Evolutionary conservation across 352 stramenopile species (phyloP).

Genomic region (Pythium utonaiense): DNA sequence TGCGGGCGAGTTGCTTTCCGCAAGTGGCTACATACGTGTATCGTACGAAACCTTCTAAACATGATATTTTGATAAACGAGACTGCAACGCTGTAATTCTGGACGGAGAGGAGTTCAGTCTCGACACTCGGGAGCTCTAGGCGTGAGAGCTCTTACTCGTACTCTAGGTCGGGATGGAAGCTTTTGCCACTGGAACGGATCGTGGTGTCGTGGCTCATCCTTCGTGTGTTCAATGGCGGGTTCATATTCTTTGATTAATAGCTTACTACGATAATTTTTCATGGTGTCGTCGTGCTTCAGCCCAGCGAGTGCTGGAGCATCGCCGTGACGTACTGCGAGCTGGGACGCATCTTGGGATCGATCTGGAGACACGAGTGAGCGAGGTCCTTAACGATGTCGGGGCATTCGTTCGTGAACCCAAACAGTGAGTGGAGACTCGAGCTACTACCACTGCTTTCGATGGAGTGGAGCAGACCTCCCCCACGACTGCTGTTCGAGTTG

Average conservation of each 20-base stretch:
- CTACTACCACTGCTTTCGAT: constrained; percentile 21
- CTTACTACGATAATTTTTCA: background rate
- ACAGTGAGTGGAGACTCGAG: constrained; percentile 52
- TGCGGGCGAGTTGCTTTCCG: background rate
- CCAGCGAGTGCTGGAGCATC: constrained; percentile 49
- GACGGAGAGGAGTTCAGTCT: too few relatives aligned
- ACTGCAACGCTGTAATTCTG: too few relatives aligned
- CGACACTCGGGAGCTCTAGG: too few relatives aligned
- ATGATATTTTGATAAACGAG: background rate
- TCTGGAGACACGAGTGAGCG: constrained; percentile 59
- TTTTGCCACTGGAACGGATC: too few relatives aligned
- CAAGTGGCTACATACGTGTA: background rate
- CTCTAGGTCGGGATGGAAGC: too few relatives aligned
- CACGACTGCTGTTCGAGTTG: constrained; percentile 1
- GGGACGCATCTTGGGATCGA: constrained; percentile 63
- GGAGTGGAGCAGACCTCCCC: background rate
- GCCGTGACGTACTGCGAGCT: constrained; percentile 70
- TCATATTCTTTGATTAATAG: background rate
- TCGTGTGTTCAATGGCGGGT: background rate
- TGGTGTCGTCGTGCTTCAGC: background rate
- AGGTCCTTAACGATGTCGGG: constrained; percentile 51
- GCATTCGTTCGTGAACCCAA: constrained; percentile 69
- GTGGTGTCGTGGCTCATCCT: too few relatives aligned
- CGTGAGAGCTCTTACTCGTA: too few relatives aligned
- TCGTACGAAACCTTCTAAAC: background rate